Evolutionary conservation across 768 basidiomycete genomes (phyloP), one percentile per base, ranked within the genome.

Genomic region (Zangia roseola): DNA sequence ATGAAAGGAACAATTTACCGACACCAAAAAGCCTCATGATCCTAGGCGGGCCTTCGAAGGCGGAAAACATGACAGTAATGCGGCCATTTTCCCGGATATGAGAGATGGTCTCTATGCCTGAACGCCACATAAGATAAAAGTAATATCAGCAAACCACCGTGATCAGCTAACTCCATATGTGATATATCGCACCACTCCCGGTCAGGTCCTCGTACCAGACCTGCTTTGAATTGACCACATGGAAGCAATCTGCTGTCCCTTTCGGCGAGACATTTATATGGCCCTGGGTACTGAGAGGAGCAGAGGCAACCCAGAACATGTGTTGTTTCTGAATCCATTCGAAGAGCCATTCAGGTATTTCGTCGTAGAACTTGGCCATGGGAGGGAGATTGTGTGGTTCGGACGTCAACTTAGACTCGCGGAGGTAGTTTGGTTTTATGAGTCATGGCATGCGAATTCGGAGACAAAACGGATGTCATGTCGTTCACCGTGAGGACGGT

Each of bases 121-220:
- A 13, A 24, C 17, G 8, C 3, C 37, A 10, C 31, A 16, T 16
- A 31, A 31, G 14, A 16, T 31, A 31, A 31, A 14, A 31, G 31
- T 16, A 26, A n/a, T 7, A 26, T 20, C 21, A 30, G 7, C 1
- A 5, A 5, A 16, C 13, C 19, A 24, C 5, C 16, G 21, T n/a
- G n/a, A n/a, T 49, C 35, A 45, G 38, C 19, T 12, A 17, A 23
- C 17, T 31, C 30, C 10, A 6, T 13, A 13, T 5, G 12, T 7
- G 13, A 10, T 17, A 38, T 17, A 16, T 31, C 64, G 31, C 54
- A 82, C 85, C 85, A 51, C 82, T 82, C 6, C 86, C 86, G 6
- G 78, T 76, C 23, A 86, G 69, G 60, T 88, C 86, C 55, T 88
- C 82, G 57, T 88, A 89, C 84, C 84, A 88, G 8, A 84, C 83